These are phyloP conservation scores for Boletellus ananas DNA, from an alignment of 768 basidiomycete genomes.

Conservation along the genomic window DNA sequence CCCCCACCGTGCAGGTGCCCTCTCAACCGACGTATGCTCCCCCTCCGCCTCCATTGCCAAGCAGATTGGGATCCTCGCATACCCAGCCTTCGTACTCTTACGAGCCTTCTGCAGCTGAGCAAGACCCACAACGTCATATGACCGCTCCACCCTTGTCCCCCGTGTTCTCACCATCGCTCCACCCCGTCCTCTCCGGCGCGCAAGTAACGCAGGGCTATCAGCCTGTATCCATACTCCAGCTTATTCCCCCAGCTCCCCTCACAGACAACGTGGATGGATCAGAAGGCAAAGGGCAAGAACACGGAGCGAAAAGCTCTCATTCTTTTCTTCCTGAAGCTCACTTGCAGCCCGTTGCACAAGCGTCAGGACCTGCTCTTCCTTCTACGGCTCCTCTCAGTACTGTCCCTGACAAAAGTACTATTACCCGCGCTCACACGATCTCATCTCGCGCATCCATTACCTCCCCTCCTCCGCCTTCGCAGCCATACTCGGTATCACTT, in stretches of 20 bases:
- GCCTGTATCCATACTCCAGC: conserved; percentile 21
- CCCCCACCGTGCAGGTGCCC: conserved; percentile 25
- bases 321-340: conserved; percentile 8
- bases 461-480: conserved; percentile 10
- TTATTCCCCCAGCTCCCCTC: conserved; percentile 2
- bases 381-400: conserved; percentile 16
- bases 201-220: conserved; percentile 17
- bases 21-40: conserved; percentile 29
- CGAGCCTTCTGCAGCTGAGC: conserved; percentile 7
- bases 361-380: conserved; percentile 13
- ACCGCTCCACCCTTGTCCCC: conserved; percentile 9
- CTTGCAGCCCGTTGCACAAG: conserved; percentile 18
- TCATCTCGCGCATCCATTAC: conserved; percentile 18
- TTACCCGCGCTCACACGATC: conserved; percentile 29
- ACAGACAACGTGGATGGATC: conserved; percentile 1
- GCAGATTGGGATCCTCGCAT: conserved; percentile 13
- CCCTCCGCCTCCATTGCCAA: conserved; percentile 18
- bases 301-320: not conserved
- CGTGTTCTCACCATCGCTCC: conserved; percentile 9
- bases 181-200: conserved; percentile 5
- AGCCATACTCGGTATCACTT: conserved; percentile 15
- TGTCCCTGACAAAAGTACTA: conserved; percentile 14
- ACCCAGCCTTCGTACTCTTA: conserved; percentile 12
- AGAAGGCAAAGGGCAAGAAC: conserved; percentile 18
- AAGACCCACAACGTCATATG: conserved; percentile 12